Base-by-base conservation (phyloP, 1,284 basidiomycete species). In the Sporisorium sorghi region DNA sequence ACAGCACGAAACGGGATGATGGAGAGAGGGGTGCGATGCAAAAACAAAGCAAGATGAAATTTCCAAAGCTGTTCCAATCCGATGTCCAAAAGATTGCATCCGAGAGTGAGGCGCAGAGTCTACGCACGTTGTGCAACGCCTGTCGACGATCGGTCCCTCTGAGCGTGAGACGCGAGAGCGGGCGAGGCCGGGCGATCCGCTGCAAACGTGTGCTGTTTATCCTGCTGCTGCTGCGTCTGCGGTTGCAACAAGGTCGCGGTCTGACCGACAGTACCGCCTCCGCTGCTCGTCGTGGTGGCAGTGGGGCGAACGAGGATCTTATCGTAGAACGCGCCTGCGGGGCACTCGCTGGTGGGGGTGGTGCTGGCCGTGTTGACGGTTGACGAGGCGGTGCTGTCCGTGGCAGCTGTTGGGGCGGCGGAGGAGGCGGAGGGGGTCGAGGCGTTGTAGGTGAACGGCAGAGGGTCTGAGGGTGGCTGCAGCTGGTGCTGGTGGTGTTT, bases 291-390 rank as follows among this genome's bases (percentile, higher is more conserved):
- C 26, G 44, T 10, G 11, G 26, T 19, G 15, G 47, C n/a, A 23
- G 28, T 24, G 12, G 40, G 28, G 26, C 46, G 55, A 12, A 24
- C 5, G 30, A 28, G 21, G 9, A 50, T 9, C 14, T 53, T 61
- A 9, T 63, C 52, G 24, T 37, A 21, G 8, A 56, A 56, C 19
- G 24, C 28, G 12, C 21, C 0, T 15, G 8, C 11, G 32, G 50
- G 64, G 17, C 39, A 19, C 39, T 69, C 66, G 55, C 44, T 51
- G 1, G 67, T 70, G 5, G 67, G 67, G 10, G 67, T 70, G 6
- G 67, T 70, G 28, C 21, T 42, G 11, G 67, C 67, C 2, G 67
- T 70, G 43, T 55, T 59, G 9, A 40, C 37, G 5, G 48, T 23
- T 1, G 66, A 63, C 1, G 54, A 52, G 32, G 24, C 8, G 33